Percentiles rank a stretch among this genome's conserved stretches.
These are phyloP conservation scores for Ustilago trichophora DNA, from an alignment of 1,284 basidiomycete genomes.

Conservation along the genomic window DNA sequence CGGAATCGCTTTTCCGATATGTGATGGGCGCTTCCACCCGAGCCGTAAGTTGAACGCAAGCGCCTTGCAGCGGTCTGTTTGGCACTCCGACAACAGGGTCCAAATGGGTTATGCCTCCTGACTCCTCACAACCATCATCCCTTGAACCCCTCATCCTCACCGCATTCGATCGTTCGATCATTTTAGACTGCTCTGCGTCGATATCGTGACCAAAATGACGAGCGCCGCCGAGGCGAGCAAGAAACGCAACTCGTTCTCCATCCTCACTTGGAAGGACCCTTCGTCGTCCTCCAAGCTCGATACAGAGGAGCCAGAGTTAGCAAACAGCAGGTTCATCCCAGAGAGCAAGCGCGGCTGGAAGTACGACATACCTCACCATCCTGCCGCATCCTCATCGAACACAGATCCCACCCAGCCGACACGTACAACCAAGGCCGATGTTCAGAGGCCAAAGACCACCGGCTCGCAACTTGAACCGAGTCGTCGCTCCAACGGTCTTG, in stretches of 20 bases:
- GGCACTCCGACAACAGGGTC: too few species aligned
- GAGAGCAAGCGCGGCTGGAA: constrained; percentile 42
- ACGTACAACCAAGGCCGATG: background rate
- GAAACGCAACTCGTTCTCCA: constrained; percentile 31
- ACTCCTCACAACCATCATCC: background rate
- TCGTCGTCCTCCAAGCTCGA: background rate
- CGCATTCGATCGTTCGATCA: too few species aligned
- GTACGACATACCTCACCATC: constrained; percentile 9
- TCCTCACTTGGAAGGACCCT: constrained; percentile 13
- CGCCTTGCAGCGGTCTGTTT: too few species aligned
- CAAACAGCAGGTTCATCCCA: constrained; percentile 29
- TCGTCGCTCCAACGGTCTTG: too few species aligned
- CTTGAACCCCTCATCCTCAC: too few species aligned
- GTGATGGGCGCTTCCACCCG: too few species aligned
- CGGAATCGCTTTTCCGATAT: background rate
- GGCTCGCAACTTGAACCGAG: background rate
- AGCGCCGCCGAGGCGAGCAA: constrained; percentile 17
- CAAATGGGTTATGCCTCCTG: background rate
- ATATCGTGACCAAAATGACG: constrained; percentile 2
- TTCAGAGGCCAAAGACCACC: background rate
- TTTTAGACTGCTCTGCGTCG: background rate
- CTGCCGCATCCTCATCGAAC: constrained; percentile 1
- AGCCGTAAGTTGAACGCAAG: too few species aligned
- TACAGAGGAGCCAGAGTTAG: constrained; percentile 5
- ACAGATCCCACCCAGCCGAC: background rate